Evolutionary conservation across 164 flowering plant species (phyloP), one percentile per base, ranked within the genome.

Genomic region (Vitis labrusca): DNA sequence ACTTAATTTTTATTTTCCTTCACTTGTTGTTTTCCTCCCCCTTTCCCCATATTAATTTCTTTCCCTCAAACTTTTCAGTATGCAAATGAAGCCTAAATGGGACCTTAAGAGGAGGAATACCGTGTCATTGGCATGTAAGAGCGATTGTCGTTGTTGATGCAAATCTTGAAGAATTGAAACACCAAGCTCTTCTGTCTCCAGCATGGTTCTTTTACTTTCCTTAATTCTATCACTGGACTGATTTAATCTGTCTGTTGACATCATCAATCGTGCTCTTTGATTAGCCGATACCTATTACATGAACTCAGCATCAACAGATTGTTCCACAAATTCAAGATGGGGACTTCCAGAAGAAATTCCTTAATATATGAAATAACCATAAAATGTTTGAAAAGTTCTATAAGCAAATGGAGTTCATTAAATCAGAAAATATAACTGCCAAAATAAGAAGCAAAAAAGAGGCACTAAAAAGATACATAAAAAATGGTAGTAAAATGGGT

Each of bases 121-220:
- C 74, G 86, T 84, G 80, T 77, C 71, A 72, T 88, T 51, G 8
- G 88, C 81, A 74, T 81, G 88, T 56, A 84, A 63, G 59, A 89
- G 91, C 67, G 91, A 66, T 72, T 89, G 89, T 49, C 93, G 65
- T 79, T 89, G 93, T 59, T 79, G 79, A 70, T 84, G 86, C 73
- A 89, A 71, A 71, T 89, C 91, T 63, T 85, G 89, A 71, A 89
- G 91, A 69, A 89, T 80, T 59, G 93, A 86, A 61, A 89, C 93
- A 49, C 93, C 93, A 66, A 89, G 89, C 14, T 89, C 93, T 74
- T 89, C 93, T 2, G 93, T 89, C 73, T 89, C 91, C 68, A 86
- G 79, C 93, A 89, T 89, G 67, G 85, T 85, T 84, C 78, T 86
- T 67, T 86, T 81, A 66, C 91, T 79, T 32, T 86, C 89, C 61